Base-by-base conservation (phyloP, 1,284 basidiomycete genomes). In the Sutorius eximius region DNA sequence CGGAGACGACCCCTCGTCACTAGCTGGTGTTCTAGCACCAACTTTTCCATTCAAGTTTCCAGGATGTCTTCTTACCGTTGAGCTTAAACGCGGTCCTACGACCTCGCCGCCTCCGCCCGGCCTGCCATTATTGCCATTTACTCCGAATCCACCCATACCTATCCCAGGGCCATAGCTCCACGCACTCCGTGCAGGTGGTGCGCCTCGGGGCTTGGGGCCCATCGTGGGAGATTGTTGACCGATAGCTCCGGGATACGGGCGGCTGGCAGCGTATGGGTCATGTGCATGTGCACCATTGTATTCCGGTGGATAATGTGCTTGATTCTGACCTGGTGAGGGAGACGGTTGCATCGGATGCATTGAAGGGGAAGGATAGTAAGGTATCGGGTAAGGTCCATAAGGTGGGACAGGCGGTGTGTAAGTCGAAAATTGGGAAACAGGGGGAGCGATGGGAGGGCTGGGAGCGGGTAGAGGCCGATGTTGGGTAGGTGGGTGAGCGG, bases 111-210 rank as follows among this genome's bases (percentile, higher is more conserved):
- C 59, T 48, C 58, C 63, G 52, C 60, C 38, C 2, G 69, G 50
- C 42, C 62, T 59, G 32, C 56, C 42, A 38, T 41, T 45, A 42
- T 49, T 59, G 2, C 63, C 60, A n/a, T 70, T 71, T 27, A 73
- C 47, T 57, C 63, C 67, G 55, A 67, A 71, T 43, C 79, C 75
- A 48, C 78, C 74, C 60, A 74, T 71, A 30, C 80, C 75, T 36
- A 81, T 67, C 9, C 86, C 85, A 57, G 87, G 82, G 6, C 86
- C 86, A 65, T 82, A 87, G 61, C 80, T 87, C 86, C 87, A 89
- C 8, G 82, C 72, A 40, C 76, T 73, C 40, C 82, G 77, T 33
- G 75, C 67, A 52, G 77, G 72, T 12, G 75, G 76, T n/a, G 78
- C 76, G n/a, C 74, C 71, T 51, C 72, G 68, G 13, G 72, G 66